A percentile compares a stretch with the other conserved stretches of the same genome.
phyloP scores from a whole-genome alignment of 305 asterid species.

The Rubia peregrina region DNA sequence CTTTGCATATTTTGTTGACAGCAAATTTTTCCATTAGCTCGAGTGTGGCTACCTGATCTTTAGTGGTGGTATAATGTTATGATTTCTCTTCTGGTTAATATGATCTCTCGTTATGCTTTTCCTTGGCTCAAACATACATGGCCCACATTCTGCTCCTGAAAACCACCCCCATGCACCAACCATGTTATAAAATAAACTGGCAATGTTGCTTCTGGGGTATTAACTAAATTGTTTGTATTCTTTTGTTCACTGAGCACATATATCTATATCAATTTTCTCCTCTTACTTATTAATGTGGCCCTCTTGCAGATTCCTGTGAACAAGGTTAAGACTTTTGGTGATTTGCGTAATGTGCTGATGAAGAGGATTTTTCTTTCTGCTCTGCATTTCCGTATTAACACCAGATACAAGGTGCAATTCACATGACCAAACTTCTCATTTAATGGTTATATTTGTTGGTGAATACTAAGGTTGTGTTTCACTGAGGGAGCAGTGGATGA shows the following conservation, averaged over 20 bases:
- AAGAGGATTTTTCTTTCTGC: slow-evolving; percentile 99
- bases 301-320: slow-evolving; percentile 79
- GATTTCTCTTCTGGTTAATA: not conserved
- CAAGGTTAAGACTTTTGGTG: slow-evolving; percentile 78
- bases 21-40: not conserved
- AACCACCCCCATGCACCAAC: not conserved
- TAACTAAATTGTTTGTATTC: not conserved
- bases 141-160: not conserved
- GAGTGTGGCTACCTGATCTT: not conserved
- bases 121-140: not conserved
- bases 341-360: slow-evolving; percentile 92
- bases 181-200: not conserved
- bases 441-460: not conserved
- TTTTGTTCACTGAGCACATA: not conserved
- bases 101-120: not conserved
- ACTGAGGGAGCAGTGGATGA: not conserved
- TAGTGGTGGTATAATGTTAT: not conserved
- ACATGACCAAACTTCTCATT: slow-evolving; percentile 5
- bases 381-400: slow-evolving; percentile 94
- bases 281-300: slow-evolving; percentile 13
- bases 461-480: not conserved
- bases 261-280: slow-evolving; percentile 3
- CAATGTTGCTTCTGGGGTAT: not conserved
- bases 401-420: slow-evolving; percentile 82
- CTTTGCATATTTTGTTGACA: not conserved